Evolutionary conservation across 2,329 filamentous ascomycete species (phyloP), one percentile per base, ranked within the genome.

Genomic region (Domatiomyces globalis): DNA sequence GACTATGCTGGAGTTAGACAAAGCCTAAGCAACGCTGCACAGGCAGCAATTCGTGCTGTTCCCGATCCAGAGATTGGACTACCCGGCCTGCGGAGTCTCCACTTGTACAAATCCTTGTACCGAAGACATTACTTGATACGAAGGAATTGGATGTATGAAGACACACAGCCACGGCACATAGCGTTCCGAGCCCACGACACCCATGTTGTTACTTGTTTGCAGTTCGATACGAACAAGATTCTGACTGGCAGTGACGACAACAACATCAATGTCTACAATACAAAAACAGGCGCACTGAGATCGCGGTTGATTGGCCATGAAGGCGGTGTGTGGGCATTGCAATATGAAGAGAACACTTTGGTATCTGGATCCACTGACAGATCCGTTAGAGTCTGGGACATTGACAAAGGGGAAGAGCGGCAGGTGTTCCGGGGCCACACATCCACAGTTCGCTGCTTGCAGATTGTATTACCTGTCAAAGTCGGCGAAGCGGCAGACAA

Each of bases 321-420:
- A 67, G 92, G 92, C 33, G 92, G 92, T 45, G 92, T 98, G 1
- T 98, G 92, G 92, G 92, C 92, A 27, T 71, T 98, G 49, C 89
- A 96, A 66, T 98, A 96, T 64, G 84, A 95, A 64, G 90, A 89
- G 48, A 95, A 96, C 64, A 87, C 86, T 15, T 72, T 98, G 18
- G 92, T 98, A 2, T 98, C 92, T 15, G 92, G 92, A 2, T 95
- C 89, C 5, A 98, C 92, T 0, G 92, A 98, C 68, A 78, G 92
- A 46, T 94, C 92, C 9, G 92, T 98, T n/a, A 82, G 92, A n/a
- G 90, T 98, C 0, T 98, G 92, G 92, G 90, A 98, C 65, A 95
- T 98, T 57, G 87, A 94, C 63, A 84, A 84, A 61, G 92, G 89
- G 0, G 79, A 85, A 45, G 95, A 90, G 67, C 90, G 89, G 9